Percentiles rank a stretch among this genome's conserved stretches.
Conservation (phyloP, 2,329 filamentous ascomycete genomes). For the Coleophoma cylindrospora region DNA sequence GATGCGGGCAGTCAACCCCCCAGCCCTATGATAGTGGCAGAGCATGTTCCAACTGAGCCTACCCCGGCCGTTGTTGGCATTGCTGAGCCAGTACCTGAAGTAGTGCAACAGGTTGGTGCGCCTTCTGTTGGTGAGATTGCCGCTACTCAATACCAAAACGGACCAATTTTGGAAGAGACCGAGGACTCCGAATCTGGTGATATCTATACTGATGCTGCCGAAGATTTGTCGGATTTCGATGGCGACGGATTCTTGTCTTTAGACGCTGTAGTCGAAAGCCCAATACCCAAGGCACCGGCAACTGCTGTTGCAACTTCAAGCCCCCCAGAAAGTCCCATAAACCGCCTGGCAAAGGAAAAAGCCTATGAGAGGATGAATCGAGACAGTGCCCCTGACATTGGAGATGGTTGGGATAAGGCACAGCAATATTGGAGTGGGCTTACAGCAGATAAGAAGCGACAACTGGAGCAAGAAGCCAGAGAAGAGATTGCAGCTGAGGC, state of each 20-base stretch:
- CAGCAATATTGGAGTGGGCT: conserved; percentile 68
- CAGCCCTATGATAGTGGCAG: not conserved
- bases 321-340: conserved; percentile 22
- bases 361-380: conserved; percentile 14
- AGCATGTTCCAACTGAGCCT: conserved; percentile 10
- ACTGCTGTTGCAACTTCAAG: conserved; percentile 12
- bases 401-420: conserved; percentile 54
- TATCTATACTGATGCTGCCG: conserved; percentile 73
- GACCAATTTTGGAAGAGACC: conserved; percentile 20
- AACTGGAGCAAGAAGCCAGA: conserved; percentile 46
- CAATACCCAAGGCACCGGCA: conserved; percentile 28
- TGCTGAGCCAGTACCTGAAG: conserved; percentile 11
- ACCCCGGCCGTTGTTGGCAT: conserved; percentile 16
- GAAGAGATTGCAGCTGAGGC: conserved; percentile 40
- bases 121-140: conserved; percentile 11
- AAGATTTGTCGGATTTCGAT: conserved; percentile 63
- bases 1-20: conserved; percentile 12
- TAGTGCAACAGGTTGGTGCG: not conserved
- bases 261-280: conserved; percentile 64
- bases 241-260: conserved; percentile 67
- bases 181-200: conserved; percentile 47
- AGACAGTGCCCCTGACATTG: conserved; percentile 14
- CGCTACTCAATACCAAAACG: conserved; percentile 29
- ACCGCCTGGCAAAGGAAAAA: conserved; percentile 16
- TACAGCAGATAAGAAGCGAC: conserved; percentile 55